Evolutionary conservation across 345 rosid genomes (phyloP), one percentile per base, ranked within the genome.

Genomic region (Kernera saxatilis): DNA sequence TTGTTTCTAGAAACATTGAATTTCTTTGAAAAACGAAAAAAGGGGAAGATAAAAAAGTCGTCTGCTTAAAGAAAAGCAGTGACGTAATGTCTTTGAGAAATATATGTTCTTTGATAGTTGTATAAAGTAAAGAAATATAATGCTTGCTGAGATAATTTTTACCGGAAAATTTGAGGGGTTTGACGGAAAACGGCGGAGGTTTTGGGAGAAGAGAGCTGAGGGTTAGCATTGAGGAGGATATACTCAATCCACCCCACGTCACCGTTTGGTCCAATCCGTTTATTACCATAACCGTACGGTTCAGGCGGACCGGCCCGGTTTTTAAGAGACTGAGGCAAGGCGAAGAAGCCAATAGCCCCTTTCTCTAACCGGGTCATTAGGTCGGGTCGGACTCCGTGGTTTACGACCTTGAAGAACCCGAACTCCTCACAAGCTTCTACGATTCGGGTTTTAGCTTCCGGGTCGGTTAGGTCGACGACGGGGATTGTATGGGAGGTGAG

Each of bases 241-340:
- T 82, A 82, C 72, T 93, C 98, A 67, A 93, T 75, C 97, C 95
- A 87, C 3, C 98, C 98, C 17, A 88, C 82, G 77, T 93, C 97
- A 37, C 92, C 97, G 73, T 85, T 88, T 1, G 73, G 79, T 21
- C 98, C 98, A 48, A 93, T 93, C 56, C 76, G 69, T 73, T 84
- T 90, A 82, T 21, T 87, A 39, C 97, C 98, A 58, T 93, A 93
- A 56, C 98, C 98, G 32, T 84, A 90, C 44, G 97, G 98, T 74
- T 80, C 78, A n/a, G 97, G 90, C 6, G 95, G 97, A 17, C 97
- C 87, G 13, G 86, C 83, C 29, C 15, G 77, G 78, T 84, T 90
- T 74, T 93, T 93, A 27, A 80, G 84, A 9, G 90, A 73, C 51
- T 85, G 90, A 6, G 96, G 91, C 22, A 82, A 80, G 29, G 73